These are phyloP conservation scores for Pseudogymnoascus sp. DNA, from an alignment of 2,329 filamentous ascomycete genomes.

Conservation along the genomic window DNA sequence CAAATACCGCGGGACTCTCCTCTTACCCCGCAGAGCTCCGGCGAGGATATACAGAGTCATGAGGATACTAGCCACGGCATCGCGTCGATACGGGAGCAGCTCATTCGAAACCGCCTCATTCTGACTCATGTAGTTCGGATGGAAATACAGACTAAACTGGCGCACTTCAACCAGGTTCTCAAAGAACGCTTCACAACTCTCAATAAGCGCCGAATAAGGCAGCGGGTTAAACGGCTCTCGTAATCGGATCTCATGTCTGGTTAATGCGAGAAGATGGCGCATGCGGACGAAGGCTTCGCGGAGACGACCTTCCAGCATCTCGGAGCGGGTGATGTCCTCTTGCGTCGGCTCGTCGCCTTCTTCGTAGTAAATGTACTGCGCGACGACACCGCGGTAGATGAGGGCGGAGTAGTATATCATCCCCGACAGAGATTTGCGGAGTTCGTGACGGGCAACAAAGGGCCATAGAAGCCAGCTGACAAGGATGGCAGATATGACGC, in stretches of 20 bases:
- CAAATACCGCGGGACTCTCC: constrained; percentile 48
- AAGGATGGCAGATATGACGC: constrained; percentile 45
- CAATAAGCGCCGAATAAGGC: constrained; percentile 49
- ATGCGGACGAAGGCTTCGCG: constrained; percentile 53
- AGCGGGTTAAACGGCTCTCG: constrained; percentile 50
- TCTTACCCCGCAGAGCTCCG: constrained; percentile 44
- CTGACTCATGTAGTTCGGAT: constrained; percentile 45
- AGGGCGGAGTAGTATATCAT: constrained; percentile 54
- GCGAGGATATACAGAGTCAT: constrained; percentile 53
- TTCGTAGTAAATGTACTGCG: constrained; percentile 53
- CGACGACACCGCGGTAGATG: constrained; percentile 46
- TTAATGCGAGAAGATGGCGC: constrained; percentile 49
- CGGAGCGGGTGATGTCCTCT: constrained; percentile 45
- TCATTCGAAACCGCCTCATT: constrained; percentile 42
- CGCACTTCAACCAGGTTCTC: constrained; percentile 51
- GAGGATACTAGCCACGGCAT: constrained; percentile 50
- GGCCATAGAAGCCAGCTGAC: constrained; percentile 57
- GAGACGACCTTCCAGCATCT: constrained; percentile 52
- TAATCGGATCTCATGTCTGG: constrained; percentile 52
- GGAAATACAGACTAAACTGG: constrained; percentile 51
- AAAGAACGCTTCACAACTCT: constrained; percentile 51
- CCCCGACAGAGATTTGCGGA: constrained; percentile 46
- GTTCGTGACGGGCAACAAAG: constrained; percentile 52
- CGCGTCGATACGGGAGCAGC: constrained; percentile 45
- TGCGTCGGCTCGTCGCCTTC: constrained; percentile 44